Conservation (phyloP, 2,329 filamentous ascomycete genomes). For the Tolypocladium cylindrosporum region DNA sequence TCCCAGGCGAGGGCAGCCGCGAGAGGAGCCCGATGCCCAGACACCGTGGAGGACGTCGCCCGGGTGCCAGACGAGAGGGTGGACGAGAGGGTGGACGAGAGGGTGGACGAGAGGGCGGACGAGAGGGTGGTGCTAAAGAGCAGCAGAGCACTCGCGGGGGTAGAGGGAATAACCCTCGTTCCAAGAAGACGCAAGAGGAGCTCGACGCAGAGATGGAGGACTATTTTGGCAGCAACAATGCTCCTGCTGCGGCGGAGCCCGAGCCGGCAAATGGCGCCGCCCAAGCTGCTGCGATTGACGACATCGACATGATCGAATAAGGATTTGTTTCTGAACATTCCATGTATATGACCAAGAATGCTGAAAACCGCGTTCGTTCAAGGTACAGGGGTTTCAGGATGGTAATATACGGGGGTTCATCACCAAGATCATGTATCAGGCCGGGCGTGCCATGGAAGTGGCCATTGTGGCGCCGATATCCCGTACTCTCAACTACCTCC, state of each 20-base stretch:
- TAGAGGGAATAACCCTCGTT: slow-evolving; percentile 41
- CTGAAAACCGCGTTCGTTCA: not conserved
- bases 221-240: slow-evolving; percentile 57
- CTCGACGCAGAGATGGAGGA: slow-evolving; percentile 95
- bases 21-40: slow-evolving; percentile 51
- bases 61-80: slow-evolving; percentile 35
- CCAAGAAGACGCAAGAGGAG: slow-evolving; percentile 82
- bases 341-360: not conserved
- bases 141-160: slow-evolving; percentile 26
- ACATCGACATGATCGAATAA: slow-evolving; percentile 64
- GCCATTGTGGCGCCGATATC: not conserved
- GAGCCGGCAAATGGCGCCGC: slow-evolving; percentile 15
- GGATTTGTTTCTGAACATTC: not conserved
- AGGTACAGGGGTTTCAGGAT: not conserved
- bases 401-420: not conserved
- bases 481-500: no score
- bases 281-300: slow-evolving; percentile 29
- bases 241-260: slow-evolving; percentile 19
- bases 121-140: slow-evolving; percentile 22
- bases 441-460: not conserved
- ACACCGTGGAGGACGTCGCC: slow-evolving; percentile 41
- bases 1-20: slow-evolving; percentile 48
- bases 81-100: slow-evolving; percentile 24
- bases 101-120: slow-evolving; percentile 16
- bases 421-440: not conserved